A percentile compares a stretch with the other conserved stretches of the same genome.
phyloP scores from a whole-genome alignment of 495 filamentous ascomycete genomes.

The Chaetomium cochliodes region DNA sequence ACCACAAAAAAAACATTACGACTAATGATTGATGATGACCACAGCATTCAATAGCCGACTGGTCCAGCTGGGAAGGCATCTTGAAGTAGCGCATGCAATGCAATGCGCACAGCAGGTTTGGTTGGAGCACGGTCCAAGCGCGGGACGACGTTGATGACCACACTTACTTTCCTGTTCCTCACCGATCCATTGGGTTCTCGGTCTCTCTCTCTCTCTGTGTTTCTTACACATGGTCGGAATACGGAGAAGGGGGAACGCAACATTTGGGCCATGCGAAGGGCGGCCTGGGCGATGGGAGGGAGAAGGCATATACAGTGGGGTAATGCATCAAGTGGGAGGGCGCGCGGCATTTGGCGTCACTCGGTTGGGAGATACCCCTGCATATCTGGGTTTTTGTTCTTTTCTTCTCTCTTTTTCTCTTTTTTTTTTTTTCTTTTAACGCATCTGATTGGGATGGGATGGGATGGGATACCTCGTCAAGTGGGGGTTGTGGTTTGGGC shows the following conservation, averaged over 20 bases:
- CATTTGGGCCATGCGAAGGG: neutral
- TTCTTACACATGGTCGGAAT: neutral
- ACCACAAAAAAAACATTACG: neutral
- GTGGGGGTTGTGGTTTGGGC: neutral
- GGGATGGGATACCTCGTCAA: neutral
- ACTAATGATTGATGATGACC: slow-evolving; percentile 15
- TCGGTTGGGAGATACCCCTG: slow-evolving; percentile 21
- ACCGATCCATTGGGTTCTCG: neutral
- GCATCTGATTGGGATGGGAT: neutral
- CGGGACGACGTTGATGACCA: neutral
- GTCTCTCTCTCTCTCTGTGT: neutral
- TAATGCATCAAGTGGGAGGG: neutral
- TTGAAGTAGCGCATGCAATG: neutral
- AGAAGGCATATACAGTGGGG: slow-evolving; percentile 7
- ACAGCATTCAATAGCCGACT: neutral
- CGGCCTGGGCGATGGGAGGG: neutral
- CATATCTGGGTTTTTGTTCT: slow-evolving; percentile 13
- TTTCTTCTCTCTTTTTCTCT: slow-evolving; percentile 4
- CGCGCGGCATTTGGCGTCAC: slow-evolving; percentile 5
- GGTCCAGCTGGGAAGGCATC: neutral
- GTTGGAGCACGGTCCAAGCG: neutral
- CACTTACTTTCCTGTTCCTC: neutral
- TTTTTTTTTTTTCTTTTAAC: neutral
- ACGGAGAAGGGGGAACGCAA: neutral
- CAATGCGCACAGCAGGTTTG: neutral